These are phyloP conservation scores for Verticillium isaacii DNA, from an alignment of 2,329 filamentous ascomycete species.

Conservation along the genomic window DNA sequence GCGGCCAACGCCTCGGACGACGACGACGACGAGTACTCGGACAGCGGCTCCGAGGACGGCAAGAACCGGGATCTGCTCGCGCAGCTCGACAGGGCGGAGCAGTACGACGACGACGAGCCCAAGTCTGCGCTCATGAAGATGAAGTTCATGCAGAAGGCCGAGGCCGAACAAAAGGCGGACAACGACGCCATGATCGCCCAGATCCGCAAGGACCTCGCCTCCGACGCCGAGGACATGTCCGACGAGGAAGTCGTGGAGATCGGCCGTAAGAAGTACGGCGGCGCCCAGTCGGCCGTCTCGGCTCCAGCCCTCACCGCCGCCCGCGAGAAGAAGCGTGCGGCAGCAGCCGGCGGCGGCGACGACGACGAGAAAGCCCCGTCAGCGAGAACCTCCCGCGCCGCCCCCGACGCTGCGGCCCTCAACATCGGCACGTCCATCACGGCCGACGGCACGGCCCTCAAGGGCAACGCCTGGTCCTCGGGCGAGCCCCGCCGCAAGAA, in stretches of 20 bases:
- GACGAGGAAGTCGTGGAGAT: constrained; percentile 52
- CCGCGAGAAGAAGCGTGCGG: constrained; percentile 23
- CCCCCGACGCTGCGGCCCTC: constrained; percentile 14
- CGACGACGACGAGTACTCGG: constrained; percentile 49
- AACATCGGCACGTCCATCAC: constrained; percentile 16
- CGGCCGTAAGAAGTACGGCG: constrained; percentile 68
- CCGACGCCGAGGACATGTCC: constrained; percentile 44
- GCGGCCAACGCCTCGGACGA: constrained; percentile 37
- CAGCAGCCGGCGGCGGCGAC: constrained; percentile 16
- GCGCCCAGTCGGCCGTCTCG: constrained; percentile 26
- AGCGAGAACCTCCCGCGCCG: constrained; percentile 18
- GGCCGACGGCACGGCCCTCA: constrained; percentile 17
- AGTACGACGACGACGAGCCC: constrained; percentile 44
- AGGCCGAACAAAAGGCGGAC: constrained; percentile 68
- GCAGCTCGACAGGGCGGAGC: constrained; percentile 38
- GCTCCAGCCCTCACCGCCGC: constrained; percentile 21
- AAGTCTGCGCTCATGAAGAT: constrained; percentile 71
- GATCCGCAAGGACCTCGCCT: constrained; percentile 69
- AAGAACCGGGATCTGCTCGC: constrained; percentile 40
- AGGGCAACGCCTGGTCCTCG: constrained; percentile 37
- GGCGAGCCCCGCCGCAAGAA: constrained; percentile 31
- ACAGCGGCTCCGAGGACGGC: constrained; percentile 40
- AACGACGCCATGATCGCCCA: constrained; percentile 74
- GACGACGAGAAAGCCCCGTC: constrained; percentile 10
- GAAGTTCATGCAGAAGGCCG: constrained; percentile 92